These are phyloP conservation scores for Diplodia seriata DNA, from an alignment of 2,329 filamentous ascomycete species.

Conservation along the genomic window DNA sequence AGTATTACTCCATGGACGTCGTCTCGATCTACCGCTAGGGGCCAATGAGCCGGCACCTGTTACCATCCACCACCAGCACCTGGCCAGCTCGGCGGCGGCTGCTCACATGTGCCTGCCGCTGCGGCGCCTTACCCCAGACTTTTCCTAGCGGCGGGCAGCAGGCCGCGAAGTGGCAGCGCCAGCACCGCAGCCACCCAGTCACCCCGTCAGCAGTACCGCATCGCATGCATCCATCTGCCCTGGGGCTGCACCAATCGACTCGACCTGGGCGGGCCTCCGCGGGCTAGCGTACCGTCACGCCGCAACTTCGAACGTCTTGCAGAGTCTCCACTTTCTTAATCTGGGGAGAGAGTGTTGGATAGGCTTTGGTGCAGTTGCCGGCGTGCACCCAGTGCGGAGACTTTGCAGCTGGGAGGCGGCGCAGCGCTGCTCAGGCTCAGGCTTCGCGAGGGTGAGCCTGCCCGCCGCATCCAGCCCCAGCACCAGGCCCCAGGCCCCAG, in stretches of 20 bases:
- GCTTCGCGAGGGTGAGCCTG: neutral
- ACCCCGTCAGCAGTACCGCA: neutral
- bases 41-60: too few relatives aligned
- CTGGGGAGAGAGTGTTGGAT: slow-evolving; percentile 27
- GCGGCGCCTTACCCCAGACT: neutral
- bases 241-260: neutral
- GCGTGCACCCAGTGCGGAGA: slow-evolving; percentile 17
- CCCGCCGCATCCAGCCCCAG: too few relatives aligned
- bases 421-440: neutral
- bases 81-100: too few relatives aligned
- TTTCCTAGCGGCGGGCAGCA: neutral
- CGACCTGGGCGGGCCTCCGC: neutral
- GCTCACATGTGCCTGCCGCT: neutral
- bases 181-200: neutral
- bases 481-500: too few relatives aligned
- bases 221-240: neutral
- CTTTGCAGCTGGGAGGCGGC: neutral
- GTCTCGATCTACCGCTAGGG: too few relatives aligned
- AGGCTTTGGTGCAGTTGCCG: slow-evolving; percentile 28
- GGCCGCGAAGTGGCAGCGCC: neutral
- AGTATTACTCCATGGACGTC: neutral
- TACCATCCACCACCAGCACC: too few relatives aligned
- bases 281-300: slow-evolving; percentile 22
- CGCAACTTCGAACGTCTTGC: slow-evolving; percentile 32
- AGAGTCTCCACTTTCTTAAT: slow-evolving; percentile 32